These are phyloP conservation scores for Alloteropsis angusta DNA, from an alignment of 202 grass and related monocot species.

Conservation along the genomic window DNA sequence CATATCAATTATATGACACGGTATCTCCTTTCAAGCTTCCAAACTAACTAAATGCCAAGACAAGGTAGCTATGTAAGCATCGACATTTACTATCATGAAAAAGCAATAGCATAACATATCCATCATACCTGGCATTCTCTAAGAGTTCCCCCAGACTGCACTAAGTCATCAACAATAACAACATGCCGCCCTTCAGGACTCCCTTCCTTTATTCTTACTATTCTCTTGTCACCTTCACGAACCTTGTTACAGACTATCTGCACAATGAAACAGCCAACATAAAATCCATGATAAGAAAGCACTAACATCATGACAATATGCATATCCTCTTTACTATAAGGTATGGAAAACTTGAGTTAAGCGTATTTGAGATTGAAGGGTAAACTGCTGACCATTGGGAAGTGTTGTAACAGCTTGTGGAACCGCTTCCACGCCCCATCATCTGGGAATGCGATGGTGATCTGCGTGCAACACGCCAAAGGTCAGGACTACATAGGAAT, in stretches of 20 bases:
- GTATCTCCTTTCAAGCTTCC: not conserved
- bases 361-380: conserved; percentile 13
- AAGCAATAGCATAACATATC: not conserved
- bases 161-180: conserved; percentile 96
- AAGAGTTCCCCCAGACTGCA: conserved; percentile 92
- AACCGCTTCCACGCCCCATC: conserved; percentile 99
- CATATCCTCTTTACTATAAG: not conserved
- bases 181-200: conserved; percentile 78
- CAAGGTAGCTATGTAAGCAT: not conserved
- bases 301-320: not conserved
- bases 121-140: conserved; percentile 85
- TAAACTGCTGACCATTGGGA: conserved; percentile 58
- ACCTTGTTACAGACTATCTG: conserved; percentile 90
- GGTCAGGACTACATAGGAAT: not conserved
- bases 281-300: conserved; percentile 1
- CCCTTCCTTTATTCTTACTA: conserved; percentile 88
- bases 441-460: conserved; percentile 96
- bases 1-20: not conserved
- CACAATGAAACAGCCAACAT: conserved; percentile 10
- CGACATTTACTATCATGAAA: not conserved
- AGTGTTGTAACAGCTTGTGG: conserved; percentile 72
- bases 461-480: conserved; percentile 30
- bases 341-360: not conserved
- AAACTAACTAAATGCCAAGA: not conserved
- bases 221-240: conserved; percentile 83